These are phyloP conservation scores for Plectosphaerella sp. DNA, from an alignment of 2,329 filamentous ascomycete species.

Conservation along the genomic window DNA sequence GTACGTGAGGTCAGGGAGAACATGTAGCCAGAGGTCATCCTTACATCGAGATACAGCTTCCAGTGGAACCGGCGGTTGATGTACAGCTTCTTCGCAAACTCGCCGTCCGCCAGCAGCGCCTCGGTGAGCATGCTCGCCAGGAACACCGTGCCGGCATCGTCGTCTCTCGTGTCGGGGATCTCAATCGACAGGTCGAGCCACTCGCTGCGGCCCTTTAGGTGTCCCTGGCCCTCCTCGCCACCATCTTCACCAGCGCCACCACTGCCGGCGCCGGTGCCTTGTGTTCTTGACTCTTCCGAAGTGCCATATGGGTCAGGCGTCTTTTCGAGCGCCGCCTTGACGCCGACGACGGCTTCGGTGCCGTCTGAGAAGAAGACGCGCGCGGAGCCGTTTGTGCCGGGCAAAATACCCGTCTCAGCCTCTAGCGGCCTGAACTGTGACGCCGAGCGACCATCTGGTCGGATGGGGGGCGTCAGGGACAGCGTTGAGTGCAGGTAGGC, in stretches of 20 bases:
- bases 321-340: conserved; percentile 91
- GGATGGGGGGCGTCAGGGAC: conserved; percentile 74
- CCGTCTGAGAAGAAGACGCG: conserved; percentile 93
- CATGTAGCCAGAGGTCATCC: conserved; percentile 26
- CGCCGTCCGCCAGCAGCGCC: conserved; percentile 70
- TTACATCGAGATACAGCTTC: conserved; percentile 90
- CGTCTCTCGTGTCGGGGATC: conserved; percentile 85
- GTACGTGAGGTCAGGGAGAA: conserved; percentile 1
- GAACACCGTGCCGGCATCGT: conserved; percentile 85
- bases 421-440: conserved; percentile 87
- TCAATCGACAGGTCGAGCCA: conserved; percentile 93
- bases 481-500: conserved; percentile 92
- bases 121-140: conserved; percentile 84
- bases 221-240: conserved; percentile 19
- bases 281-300: conserved; percentile 22
- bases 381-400: conserved; percentile 86
- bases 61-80: conserved; percentile 95
- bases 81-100: conserved; percentile 66
- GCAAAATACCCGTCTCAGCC: conserved; percentile 86
- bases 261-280: not conserved
- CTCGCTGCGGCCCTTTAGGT: conserved; percentile 45
- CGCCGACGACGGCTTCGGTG: conserved; percentile 90
- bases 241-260: conserved; percentile 30
- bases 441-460: conserved; percentile 77
- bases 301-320: conserved; percentile 34